Evolutionary conservation across 257 asterid genomes (phyloP).

Genomic region (Hygrophila difformis): DNA sequence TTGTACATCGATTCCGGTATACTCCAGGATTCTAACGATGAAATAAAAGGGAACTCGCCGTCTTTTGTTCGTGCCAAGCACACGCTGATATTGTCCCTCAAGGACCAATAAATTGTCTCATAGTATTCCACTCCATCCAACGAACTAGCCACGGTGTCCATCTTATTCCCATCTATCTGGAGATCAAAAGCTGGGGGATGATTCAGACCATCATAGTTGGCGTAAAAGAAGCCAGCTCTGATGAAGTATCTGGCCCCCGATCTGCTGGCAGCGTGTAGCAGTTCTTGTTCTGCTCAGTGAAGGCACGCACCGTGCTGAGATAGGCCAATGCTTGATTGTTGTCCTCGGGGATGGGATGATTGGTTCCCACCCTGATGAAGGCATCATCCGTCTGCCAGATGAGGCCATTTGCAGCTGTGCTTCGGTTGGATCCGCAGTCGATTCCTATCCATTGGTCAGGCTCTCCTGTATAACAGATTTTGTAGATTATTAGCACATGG

Average conservation of each 20-base stretch:
- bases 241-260: conserved; percentile 12
- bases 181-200: conserved; percentile 21
- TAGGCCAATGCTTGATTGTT: not conserved
- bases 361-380: conserved; percentile 14
- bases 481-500: no score
- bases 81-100: conserved; percentile 2
- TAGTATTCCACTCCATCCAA: not conserved
- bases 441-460: conserved; percentile 15
- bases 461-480: no score
- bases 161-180: conserved; percentile 18
- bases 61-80: conserved; percentile 14
- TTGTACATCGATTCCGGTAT: conserved; percentile 8
- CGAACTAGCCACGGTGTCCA: conserved; percentile 10
- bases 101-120: conserved; percentile 13
- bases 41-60: conserved; percentile 14
- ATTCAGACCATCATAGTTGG: conserved; percentile 6
- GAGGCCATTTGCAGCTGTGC: conserved; percentile 1
- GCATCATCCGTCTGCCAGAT: conserved; percentile 13
- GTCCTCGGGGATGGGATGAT: not conserved
- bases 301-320: conserved; percentile 10
- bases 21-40: conserved; percentile 15
- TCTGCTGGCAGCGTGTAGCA: conserved; percentile 13
- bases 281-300: conserved; percentile 20
- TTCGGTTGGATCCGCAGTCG: conserved; percentile 12
- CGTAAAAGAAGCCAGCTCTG: conserved; percentile 10